Base-by-base conservation (phyloP, 192 early-diverging fungal species). In the Backusella psychrophila region DNA sequence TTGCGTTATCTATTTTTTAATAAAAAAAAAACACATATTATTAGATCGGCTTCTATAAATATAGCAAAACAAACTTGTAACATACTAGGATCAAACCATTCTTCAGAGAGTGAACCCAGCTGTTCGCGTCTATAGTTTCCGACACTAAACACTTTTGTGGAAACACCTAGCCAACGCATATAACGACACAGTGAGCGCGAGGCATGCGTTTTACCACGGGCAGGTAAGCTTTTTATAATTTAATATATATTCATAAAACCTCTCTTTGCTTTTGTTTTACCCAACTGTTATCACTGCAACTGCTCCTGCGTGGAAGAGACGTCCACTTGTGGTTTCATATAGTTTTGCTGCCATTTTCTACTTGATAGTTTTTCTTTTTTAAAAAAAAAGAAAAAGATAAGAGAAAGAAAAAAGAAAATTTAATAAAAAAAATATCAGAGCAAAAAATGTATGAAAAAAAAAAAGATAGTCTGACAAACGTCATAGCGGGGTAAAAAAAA, bases 141-240 rank as follows among this genome's bases (percentile, higher is more conserved):
- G 68, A 99, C 95, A 80, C 97, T 97, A 85, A 97, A 99, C 17
- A 96, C 94, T 78, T 93, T 87, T 19, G 96, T 92, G 66, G 89
- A 89, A 33, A 98, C 94, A 52, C 98, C 97, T 38, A 98, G 86
- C 98, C 98, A 99, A 68, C 91, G 90, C 82, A 99, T 89, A 85
- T 97, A 99, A 6, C 97, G 92, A 68, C 93, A 87, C 7, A 95
- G 84, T 17, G 92, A 91, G 53, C 90, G 84, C 9, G 94, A 93
- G 23, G 94, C 90, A 76, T 97, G 95, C 0, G 98, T 99, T 76
- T 98, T 99, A 26, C 98, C 97, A 39, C 97, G 89, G 6, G 97
- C 96, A 5, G 95, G 94, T 73, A 96, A 84, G 23, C 90, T 90
- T 83, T 83, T 26, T 65, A 49, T 8, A 71, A 26, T 23, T 19